phyloP scores from a whole-genome alignment of 2,329 filamentous ascomycete genomes.

The Colletotrichum musae region DNA sequence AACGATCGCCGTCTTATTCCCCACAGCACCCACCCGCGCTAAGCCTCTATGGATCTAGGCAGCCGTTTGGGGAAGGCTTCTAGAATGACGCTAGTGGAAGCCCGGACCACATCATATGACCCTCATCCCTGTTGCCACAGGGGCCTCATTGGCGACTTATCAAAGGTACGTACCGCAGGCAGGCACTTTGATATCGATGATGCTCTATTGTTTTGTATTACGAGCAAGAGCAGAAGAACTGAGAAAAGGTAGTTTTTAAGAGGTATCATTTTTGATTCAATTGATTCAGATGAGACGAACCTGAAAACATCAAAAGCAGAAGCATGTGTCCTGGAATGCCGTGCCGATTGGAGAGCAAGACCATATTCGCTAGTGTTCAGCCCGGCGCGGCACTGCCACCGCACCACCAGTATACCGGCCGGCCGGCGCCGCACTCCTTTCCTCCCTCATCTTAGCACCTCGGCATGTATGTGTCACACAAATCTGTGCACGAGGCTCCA shows the following conservation, averaged over 20 bases:
- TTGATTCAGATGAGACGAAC: too few species aligned
- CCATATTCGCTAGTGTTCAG: background rate
- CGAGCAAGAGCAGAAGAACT: too few species aligned
- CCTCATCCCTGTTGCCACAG: background rate
- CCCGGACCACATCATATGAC: conserved; percentile 7
- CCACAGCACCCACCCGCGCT: background rate
- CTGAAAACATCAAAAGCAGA: background rate
- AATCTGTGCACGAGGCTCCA: background rate
- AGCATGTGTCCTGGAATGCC: background rate
- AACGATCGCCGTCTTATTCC: conserved; percentile 22
- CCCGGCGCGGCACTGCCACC: conserved; percentile 3
- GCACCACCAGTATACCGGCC: background rate
- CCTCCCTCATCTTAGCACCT: background rate
- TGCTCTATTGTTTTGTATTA: background rate
- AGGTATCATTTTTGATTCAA: too few species aligned
- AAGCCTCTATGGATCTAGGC: conserved; percentile 12
- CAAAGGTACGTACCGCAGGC: background rate
- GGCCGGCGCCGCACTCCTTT: background rate
- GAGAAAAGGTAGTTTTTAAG: too few species aligned
- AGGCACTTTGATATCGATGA: background rate
- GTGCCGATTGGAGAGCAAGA: too few species aligned
- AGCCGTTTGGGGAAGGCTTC: conserved; percentile 37
- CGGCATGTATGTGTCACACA: background rate
- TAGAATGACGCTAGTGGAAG: conserved; percentile 21
- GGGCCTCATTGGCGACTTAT: background rate